Evolutionary conservation across 495 filamentous ascomycete genomes (phyloP), one percentile per base, ranked within the genome.

Genomic region (Penicillium ochrochloron): DNA sequence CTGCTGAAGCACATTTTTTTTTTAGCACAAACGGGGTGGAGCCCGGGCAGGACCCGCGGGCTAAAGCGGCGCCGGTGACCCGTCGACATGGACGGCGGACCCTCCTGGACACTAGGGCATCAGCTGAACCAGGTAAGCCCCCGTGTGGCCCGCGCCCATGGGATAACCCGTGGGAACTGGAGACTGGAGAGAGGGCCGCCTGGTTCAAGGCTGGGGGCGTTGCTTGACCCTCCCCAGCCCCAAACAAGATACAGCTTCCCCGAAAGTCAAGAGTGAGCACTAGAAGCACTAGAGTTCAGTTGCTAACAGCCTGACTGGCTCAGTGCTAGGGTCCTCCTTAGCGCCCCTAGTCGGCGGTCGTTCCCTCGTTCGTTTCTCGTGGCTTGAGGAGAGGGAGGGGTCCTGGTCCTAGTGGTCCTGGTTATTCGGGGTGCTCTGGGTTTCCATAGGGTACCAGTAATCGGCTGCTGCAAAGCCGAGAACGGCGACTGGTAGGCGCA

Each of bases 1-100:
- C 42, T 33, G 9, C n/a, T 11, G 11, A 57, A 11, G n/a, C 21
- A 10, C 37, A 41, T 41, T 65, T 59, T 59, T 59, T 59, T 72
- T 70, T 64, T 60, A 65, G 59, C 60, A 58, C 56, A 52, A 65
- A 67, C 64, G 67, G 56, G 57, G 61, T 66, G 68, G 70, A 71
- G 56, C 61, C 62, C 59, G 66, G 66, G 66, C 64, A 70, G 62
- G 34, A 29, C 53, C 53, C 50, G 62, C 70, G 67, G 70, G 70
- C 70, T 72, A 70, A 67, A 68, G 70, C 67, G 65, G 65, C 75
- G 76, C 70, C 74, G 72, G 64, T 66, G 76, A 76, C 76, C 76
- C 76, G 73, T 78, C 69, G 74, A 73, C 70, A 74, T 76, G 75
- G 78, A 76, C 65, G 72, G 74, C 71, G 74, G 66, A 67, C 66